Conservation (phyloP, 176 grass and related monocot species). For the Musa schizocarpa region DNA sequence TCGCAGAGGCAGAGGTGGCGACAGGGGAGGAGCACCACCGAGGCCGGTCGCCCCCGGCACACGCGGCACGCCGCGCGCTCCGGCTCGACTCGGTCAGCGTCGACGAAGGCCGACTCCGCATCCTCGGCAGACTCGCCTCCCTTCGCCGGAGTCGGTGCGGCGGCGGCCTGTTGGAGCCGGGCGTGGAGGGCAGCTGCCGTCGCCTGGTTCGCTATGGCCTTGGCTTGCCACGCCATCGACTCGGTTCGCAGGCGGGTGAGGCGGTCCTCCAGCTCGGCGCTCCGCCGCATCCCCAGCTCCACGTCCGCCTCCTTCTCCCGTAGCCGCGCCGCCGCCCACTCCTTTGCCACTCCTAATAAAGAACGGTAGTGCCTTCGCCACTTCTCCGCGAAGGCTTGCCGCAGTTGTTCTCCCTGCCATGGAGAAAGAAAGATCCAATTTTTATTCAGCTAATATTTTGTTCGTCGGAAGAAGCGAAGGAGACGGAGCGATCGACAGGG, state of each 20-base stretch:
- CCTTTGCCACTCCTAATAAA: background rate
- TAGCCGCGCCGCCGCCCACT: background rate
- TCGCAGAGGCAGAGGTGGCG: constrained; percentile 22
- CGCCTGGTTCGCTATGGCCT: background rate
- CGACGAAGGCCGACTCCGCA: constrained; percentile 6
- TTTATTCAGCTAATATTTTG: background rate
- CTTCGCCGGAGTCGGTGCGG: background rate
- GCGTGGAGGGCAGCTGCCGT: constrained; percentile 9
- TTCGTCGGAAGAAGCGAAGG: background rate
- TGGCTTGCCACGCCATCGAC: constrained; percentile 12
- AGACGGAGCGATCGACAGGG: background rate
- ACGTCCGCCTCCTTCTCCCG: constrained; percentile 12
- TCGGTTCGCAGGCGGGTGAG: constrained; percentile 8
- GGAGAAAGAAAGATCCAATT: background rate
- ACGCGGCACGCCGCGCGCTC: constrained; percentile 1
- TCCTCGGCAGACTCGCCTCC: background rate
- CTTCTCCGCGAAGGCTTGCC: background rate
- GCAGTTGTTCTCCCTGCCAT: constrained; percentile 14
- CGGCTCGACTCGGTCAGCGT: background rate
- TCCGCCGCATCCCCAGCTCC: background rate
- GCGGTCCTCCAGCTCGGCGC: constrained; percentile 11
- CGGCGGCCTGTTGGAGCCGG: constrained; percentile 13
- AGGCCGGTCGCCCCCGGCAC: background rate
- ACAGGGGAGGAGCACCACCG: constrained; percentile 19
- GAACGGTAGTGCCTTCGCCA: background rate